Evolutionary conservation across 2,329 filamentous ascomycete genomes (phyloP).

Genomic region (Cucurbitaria berberidis): DNA sequence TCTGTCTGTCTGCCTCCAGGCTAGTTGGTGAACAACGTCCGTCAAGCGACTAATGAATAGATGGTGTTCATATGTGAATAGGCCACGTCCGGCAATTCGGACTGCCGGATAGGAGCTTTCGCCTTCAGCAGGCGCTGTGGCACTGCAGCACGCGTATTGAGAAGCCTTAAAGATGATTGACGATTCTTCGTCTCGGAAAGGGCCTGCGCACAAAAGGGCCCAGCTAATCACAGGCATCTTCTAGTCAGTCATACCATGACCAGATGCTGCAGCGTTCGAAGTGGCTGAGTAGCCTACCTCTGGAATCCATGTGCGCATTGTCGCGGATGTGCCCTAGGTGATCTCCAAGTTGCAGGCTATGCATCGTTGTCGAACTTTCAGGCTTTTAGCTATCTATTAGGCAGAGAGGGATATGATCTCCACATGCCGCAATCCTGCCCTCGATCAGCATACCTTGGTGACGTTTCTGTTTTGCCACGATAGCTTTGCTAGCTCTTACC

Average conservation of each 20-base stretch:
- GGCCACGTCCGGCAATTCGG: neutral
- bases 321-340: neutral
- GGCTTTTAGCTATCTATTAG: neutral
- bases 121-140: neutral
- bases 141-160: neutral
- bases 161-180: neutral
- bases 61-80: neutral
- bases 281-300: neutral
- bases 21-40: conserved; percentile 1
- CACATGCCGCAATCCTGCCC: neutral
- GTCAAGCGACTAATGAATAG: neutral
- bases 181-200: neutral
- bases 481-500: conserved; percentile 17
- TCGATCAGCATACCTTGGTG: conserved; percentile 13
- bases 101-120: neutral
- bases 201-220: neutral
- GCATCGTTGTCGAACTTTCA: neutral
- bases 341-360: neutral
- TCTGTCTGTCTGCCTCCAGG: neutral
- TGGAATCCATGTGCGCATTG: neutral
- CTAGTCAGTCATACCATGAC: neutral
- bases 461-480: conserved; percentile 23
- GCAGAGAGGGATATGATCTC: neutral
- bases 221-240: neutral
- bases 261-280: neutral